Base-by-base conservation (phyloP, 176 grass and related monocot species). In the Ananas comosus region DNA sequence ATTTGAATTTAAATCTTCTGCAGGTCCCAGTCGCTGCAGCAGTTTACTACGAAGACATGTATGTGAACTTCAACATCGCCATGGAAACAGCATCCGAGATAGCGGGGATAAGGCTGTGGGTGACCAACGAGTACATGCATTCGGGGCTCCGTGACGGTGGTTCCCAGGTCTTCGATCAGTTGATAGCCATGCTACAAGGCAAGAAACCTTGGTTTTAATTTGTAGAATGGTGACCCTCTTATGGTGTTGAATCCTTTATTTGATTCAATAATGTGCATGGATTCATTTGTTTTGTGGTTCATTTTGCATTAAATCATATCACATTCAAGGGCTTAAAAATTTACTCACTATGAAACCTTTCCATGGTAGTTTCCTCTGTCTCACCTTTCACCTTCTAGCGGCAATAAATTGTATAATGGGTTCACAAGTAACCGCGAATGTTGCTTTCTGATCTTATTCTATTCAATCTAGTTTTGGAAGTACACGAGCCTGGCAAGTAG, bases 41-140 rank as follows among this genome's bases (percentile, higher is more conserved):
- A 0, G 89, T 92, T 29, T 97, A 97, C 76, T 97, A 97, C 6
- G 86, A 97, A 74, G 94, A 97, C 69, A 92, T 97, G 89, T 97
- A 92, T 49, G 86, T 97, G 18, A 97, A 97, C 77, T 97, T 92
- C 81, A 88, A 90, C 69, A 72, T 92, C 1, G 94, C 89, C 8
- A 92, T 74, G 89, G 89, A 90, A 74, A 83, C 84, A 0, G 89
- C 89, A 21, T 90, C 94, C 24, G 76, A 97, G 76, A 92, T 97
- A 27, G 70, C 70, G 0, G 89, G 93, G 13, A 92, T 97, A 66
- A 82, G 89, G 65, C 64, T 97, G 3, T 90, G 93, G 93, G 82
- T 97, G 66, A 92, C 93, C 19, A 97, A 97, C 21, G 93, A 92
- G 71, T 92, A 92, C 69, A 92, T 90, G 94, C 89, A 93, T 78